Evolutionary conservation across 805 yeast genomes (phyloP).

Genomic region (Jamesozyma spencerorum): DNA sequence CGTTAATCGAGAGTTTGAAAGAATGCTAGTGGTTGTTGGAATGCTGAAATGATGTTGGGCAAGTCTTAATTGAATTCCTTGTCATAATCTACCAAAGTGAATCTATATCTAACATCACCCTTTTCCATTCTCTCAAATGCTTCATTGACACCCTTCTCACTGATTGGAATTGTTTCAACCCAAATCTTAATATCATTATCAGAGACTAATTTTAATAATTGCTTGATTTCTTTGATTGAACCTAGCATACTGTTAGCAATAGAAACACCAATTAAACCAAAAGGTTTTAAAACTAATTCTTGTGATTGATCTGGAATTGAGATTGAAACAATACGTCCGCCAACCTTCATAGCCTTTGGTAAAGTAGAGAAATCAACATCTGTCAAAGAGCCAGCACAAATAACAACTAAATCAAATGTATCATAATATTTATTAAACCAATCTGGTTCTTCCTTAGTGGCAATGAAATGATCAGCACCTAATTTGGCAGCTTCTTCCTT

Average conservation of each 20-base stretch:
- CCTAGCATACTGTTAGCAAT: conserved; percentile 35
- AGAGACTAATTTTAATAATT: conserved; percentile 42
- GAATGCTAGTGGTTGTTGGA: no score
- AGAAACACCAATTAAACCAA: conserved; percentile 18
- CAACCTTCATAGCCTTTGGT: conserved; percentile 23
- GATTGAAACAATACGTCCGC: conserved; percentile 31
- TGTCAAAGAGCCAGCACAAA: conserved; percentile 39
- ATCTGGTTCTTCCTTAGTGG: conserved; percentile 41
- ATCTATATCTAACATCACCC: conserved; percentile 48
- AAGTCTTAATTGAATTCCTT: conserved; percentile 24
- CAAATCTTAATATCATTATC: conserved; percentile 40
- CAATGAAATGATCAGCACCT: conserved; percentile 48
- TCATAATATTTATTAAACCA: conserved; percentile 33
- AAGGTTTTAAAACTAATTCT: conserved; percentile 11
- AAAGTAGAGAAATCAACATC: conserved; percentile 33
- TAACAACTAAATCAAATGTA: conserved; percentile 39
- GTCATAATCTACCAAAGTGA: conserved; percentile 42
- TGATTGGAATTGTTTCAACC: conserved; percentile 44
- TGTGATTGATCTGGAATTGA: conserved; percentile 16
- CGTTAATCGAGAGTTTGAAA: no score
- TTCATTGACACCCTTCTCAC: conserved; percentile 34
- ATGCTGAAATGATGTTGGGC: no score
- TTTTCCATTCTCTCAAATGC: conserved; percentile 41
- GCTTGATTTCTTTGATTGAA: conserved; percentile 37
- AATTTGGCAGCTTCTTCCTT: conserved; percentile 40